Conservation (phyloP, 805 yeast genomes). For the Geotrichum ghanense region DNA sequence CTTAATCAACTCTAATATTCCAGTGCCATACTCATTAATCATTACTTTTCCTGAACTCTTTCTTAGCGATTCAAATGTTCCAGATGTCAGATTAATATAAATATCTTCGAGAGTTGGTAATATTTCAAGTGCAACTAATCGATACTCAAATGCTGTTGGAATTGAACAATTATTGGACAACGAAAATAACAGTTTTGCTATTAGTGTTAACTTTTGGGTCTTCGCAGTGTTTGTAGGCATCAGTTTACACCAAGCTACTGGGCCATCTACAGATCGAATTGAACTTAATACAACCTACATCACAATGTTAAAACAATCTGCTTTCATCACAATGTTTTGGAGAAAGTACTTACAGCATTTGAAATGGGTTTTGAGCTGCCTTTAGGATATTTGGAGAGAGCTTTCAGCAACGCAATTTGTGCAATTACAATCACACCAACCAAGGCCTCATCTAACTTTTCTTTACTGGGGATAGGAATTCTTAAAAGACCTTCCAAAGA, state of each 20-base stretch:
- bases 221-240: constrained; percentile 1
- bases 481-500: neutral
- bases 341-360: constrained; percentile 3
- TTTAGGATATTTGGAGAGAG: neutral
- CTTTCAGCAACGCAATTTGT: neutral
- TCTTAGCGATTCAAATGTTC: constrained; percentile 3
- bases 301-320: neutral
- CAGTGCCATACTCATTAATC: neutral
- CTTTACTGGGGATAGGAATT: neutral
- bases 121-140: constrained; percentile 3
- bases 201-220: constrained; percentile 5
- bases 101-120: neutral
- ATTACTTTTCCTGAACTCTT: neutral
- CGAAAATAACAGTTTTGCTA: constrained; percentile 5
- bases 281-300: constrained; percentile 2
- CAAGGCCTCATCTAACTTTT: neutral
- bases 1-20: neutral
- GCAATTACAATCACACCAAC: neutral
- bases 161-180: constrained; percentile 5
- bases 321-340: neutral
- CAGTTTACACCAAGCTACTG: constrained; percentile 4
- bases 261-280: neutral
- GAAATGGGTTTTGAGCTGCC: constrained; percentile 1
- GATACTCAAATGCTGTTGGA: constrained; percentile 5
- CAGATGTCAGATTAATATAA: neutral